Evolutionary conservation across 2,329 filamentous ascomycete genomes (phyloP), one percentile per base, ranked within the genome.

Genomic region (Venturia nashicola): DNA sequence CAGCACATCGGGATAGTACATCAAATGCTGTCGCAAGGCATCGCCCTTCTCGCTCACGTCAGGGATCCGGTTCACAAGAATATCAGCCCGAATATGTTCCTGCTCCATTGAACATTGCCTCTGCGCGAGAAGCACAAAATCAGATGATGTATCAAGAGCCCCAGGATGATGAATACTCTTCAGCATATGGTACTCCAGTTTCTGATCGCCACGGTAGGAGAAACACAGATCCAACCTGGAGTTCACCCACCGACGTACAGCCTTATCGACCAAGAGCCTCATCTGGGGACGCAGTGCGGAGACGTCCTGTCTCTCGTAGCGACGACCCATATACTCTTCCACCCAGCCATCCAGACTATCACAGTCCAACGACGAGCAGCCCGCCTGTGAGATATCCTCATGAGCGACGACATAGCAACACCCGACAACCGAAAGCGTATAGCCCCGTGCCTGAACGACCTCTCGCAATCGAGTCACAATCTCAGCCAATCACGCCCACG

Each of bases 1-100:
- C 74, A 11, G 71, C 72, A 57, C 75, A 76, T 63, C 69, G 73
- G 55, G 73, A 70, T 59, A 70, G 72, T 62, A 71, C 73, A 14
- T 70, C 70, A 23, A 72, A 71, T 2, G 34, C 73, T 39, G 54
- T 64, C n/a, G 32, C 61, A 11, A 46, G 43, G 40, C 42, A 46
- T 60, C 51, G 51, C 7, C 51, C 27, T 23, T n/a, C 51, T 36
- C 51, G 51, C 4, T 57, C 51, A 36, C 51, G 51, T 9, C 68
- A 70, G 27, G 32, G 36, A 23, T 62, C 39, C 7, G 44, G 64
- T 12, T 63, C 68, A 8, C 69, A 67, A 48, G 66, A 60, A 32
- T 73, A 73, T 61, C 68, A 67, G 8, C 66, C 67, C 18, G 71
- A 73, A 32, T 67, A 65, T 62, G 68, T 71, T 7, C 73, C 72